These are phyloP conservation scores for Claviceps purpurea DNA, from an alignment of 2,329 filamentous ascomycete genomes.

Conservation along the genomic window DNA sequence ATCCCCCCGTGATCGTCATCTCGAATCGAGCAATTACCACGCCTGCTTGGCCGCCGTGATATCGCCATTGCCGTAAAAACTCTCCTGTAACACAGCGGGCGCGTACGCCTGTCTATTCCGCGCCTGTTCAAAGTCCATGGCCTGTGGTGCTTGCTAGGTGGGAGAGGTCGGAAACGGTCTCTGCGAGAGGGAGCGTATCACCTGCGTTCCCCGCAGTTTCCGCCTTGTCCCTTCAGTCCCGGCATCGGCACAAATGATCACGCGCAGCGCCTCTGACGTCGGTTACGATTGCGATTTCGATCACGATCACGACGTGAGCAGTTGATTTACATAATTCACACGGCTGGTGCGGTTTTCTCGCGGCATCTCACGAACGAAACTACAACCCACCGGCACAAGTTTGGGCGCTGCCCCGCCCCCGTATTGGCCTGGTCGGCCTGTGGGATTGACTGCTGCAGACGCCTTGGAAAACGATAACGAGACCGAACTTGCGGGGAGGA, in stretches of 20 bases:
- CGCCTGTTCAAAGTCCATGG: conserved; percentile 34
- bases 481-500: conserved; percentile 3
- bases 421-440: conserved; percentile 5
- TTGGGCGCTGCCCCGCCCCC: not conserved
- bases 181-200: conserved; percentile 37
- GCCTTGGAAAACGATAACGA: not conserved
- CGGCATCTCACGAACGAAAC: not conserved
- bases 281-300: not conserved
- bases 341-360: not conserved
- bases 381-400: not conserved
- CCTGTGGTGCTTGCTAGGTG: conserved; percentile 41
- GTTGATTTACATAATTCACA: too few relatives aligned
- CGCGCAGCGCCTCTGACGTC: not conserved
- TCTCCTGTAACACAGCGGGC: not conserved
- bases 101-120: conserved; percentile 7
- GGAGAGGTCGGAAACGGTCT: conserved; percentile 36
- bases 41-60: not conserved
- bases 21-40: not conserved
- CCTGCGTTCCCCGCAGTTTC: conserved; percentile 41
- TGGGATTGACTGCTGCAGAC: not conserved
- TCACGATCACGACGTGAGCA: too few relatives aligned
- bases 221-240: conserved; percentile 15
- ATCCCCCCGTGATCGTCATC: not conserved
- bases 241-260: conserved; percentile 5
- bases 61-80: not conserved